Evolutionary conservation across 1,284 basidiomycete genomes (phyloP), one percentile per base, ranked within the genome.

Genomic region (Pholiota adiposa): DNA sequence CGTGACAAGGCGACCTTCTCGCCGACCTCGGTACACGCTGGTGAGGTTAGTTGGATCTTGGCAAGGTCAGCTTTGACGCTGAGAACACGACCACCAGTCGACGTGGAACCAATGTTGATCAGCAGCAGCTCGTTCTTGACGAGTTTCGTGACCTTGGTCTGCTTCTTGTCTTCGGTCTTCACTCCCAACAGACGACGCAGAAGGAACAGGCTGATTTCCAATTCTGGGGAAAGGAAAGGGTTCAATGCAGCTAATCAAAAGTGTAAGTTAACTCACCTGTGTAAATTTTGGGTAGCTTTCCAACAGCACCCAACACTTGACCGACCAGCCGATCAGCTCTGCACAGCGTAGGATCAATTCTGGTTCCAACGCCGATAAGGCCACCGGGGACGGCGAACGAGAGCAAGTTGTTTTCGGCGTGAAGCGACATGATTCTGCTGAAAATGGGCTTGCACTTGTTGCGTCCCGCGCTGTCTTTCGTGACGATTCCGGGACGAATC

Each of bases 101-200:
- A 97, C 3, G 94, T 97, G 23, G 93, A 96, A 19, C 94, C 94
- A 63, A 97, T 96, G 79, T 97, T 96, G 80, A 96, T 94, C 59
- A 96, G 85, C 18, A 99, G 80, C 3, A 98, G 86, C 78, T 99
- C 97, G 74, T 92, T 93, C 78, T 97, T 97, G 57, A 89, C 85
- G 51, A 98, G 84, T 77, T 98, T 98, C 56, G 92, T 83, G 27
- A 96, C 95, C 76, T 95, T 98, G 51, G 97, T 97, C 75, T 97
- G 94, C 77, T 98, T 98, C 81, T 96, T 97, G 79, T 98, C 97
- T 76, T 98, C 96, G 27, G 94, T 95, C 77, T 97, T 96, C 67
- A 98, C 97, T 77, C 97, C 97, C n/a, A 99, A 86, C 62, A 99
- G 79, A 65, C 97, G 88, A 64, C 97, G 92, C 49, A 97, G 89